Base-by-base conservation (phyloP, 169 alveolate genomes). In the Ichthyophthirius multifiliis region DNA sequence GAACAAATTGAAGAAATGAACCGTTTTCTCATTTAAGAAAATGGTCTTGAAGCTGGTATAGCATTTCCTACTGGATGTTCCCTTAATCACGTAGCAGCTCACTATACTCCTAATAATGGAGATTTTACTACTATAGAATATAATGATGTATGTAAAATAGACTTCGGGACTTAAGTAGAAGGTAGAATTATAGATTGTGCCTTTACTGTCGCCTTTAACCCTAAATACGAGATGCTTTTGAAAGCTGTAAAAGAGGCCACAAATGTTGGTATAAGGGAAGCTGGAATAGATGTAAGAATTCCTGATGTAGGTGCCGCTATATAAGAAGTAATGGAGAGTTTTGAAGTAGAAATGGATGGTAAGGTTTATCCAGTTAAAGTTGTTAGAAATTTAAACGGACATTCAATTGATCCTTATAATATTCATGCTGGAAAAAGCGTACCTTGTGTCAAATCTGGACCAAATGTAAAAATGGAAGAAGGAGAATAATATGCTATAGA, bases 1-100 rank as follows among this genome's bases (percentile, higher is more conserved):
- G 97, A 97, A 65, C 95, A 95, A 76, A 86, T 98, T 46, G 99
- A 99, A 88, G 92, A 94, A 43, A 97, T 97, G 94, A 92, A 99
- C n/a, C 93, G 96, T 80, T 97, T 95, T 80, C 94, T 98, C 63
- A 96, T 98, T 18, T 96, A 93, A 64, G 97, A 98, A n/a, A 95
- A 97, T 76, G 98, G 99, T 35, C 89, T 98, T 48, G 98, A 98
- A 55, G 94, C 98, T 15, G 99, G 99, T 20, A 98, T 98, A 96
- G 99, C 99, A 43, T 99, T 99, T 84, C 99, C 99, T 32, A 98
- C 99, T 1, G 99, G 99, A 10, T 91, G 98, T 39, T 96, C 99
- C 0, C 80, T 98, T 23, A 98, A 98, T 84, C 90, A 98, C 88
- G 97, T 98, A 63, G 99, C 99, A 0, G 99, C 99, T 10, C 99